Conservation (phyloP, 2,329 filamentous ascomycete species). For the Podosphaera fusca region DNA sequence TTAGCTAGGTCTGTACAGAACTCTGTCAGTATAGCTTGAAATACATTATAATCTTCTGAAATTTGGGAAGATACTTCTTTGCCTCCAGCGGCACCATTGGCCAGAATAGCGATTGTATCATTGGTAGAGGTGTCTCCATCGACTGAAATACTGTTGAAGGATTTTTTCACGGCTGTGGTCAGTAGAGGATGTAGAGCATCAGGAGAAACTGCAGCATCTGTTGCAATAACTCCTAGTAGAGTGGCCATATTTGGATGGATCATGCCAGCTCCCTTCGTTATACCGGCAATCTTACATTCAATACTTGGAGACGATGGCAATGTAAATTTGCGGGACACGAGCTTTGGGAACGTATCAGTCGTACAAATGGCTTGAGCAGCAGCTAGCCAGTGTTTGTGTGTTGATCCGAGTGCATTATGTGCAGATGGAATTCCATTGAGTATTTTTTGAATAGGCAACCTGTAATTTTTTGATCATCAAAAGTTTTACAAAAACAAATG, state of each 20-base stretch:
- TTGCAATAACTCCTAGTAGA: constrained; percentile 73
- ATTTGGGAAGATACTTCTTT: constrained; percentile 30
- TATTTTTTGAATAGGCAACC: constrained; percentile 80
- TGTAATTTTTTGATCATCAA: constrained; percentile 16
- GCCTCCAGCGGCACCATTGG: constrained; percentile 77
- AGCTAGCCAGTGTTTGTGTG: constrained; percentile 68
- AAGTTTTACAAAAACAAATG: background rate
- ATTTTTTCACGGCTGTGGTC: constrained; percentile 50
- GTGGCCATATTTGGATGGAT: constrained; percentile 99
- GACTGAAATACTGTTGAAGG: constrained; percentile 92
- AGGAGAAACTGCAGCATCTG: constrained; percentile 61
- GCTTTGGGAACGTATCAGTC: constrained; percentile 94
- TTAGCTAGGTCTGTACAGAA: constrained; percentile 74
- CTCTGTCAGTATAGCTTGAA: constrained; percentile 45
- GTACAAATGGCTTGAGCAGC: constrained; percentile 88
- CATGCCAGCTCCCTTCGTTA: constrained; percentile 98
- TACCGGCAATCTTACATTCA: constrained; percentile 71
- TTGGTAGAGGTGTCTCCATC: constrained; percentile 96
- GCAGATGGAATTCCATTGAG: constrained; percentile 58
- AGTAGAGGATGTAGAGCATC: constrained; percentile 46
- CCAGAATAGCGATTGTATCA: constrained; percentile 83
- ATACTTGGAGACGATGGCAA: constrained; percentile 56
- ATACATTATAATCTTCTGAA: constrained; percentile 42
- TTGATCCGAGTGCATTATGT: constrained; percentile 43
- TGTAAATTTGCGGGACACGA: constrained; percentile 62